Evolutionary conservation across 768 basidiomycete genomes (phyloP), one percentile per base, ranked within the genome.

Genomic region (Leccinum boreale): DNA sequence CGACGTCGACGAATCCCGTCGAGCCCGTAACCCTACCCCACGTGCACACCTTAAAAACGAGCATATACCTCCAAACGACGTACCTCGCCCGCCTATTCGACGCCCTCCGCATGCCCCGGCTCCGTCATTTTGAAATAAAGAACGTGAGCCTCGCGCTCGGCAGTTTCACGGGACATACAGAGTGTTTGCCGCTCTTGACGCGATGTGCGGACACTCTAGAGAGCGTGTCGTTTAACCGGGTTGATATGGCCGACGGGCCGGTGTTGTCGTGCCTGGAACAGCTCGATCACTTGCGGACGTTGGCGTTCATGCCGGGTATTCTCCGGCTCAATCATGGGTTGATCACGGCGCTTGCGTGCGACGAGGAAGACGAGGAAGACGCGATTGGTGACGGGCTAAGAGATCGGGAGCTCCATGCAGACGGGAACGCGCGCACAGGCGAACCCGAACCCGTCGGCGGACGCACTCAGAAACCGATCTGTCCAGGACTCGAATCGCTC

Each of bases 291-390:
- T 21, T 71, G 3, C 65, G 57, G 57, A 54, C 50, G 39, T 10
- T 73, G 48, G 39, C 55, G 11, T 64, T 62, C 35, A 55, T 73
- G 2, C 70, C 70, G 4, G 66, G 72, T 12, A 47, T 66, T n/a
- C 60, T 73, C 5, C 58, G 70, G n/a, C 67, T 71, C 39, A 72
- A 73, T 39, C 70, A 73, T 14, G 68, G 66, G 14, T 66, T 71
- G 47, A 36, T 72, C 39, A 31, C 58, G n/a, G 68, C 59, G 35
- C 68, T 73, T 17, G 21, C 63, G 11, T 26, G 55, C 15, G 55
- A 56, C 24, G 57, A 23, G 14, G 14, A 10, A 8, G 46, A 8
- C 15, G 24, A 0, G 9, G 14, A 6, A 23, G 15, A 2, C 21
- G 24, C 6, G 19, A 6, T 12, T 45, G 44, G 36, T 39, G 17